A percentile compares a stretch with the other conserved stretches of the same genome.
Conservation (phyloP, 2,329 filamentous ascomycete species). For the Fusarium sp. region DNA sequence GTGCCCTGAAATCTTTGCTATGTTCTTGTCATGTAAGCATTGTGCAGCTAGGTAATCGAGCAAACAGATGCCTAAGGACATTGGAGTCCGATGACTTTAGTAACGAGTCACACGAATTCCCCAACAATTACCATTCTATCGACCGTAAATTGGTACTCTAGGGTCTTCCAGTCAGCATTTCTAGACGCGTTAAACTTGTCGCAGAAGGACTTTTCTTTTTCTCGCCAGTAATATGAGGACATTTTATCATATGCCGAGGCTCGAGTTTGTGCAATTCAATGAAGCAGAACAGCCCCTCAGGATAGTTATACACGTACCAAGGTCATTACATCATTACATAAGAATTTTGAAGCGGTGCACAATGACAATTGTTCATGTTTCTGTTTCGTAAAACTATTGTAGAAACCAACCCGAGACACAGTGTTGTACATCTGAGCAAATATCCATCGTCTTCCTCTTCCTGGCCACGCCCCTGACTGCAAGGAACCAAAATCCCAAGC, state of each 20-base stretch:
- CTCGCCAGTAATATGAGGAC: too few species aligned
- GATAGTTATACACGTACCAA: background rate
- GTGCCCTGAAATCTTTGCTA: too few species aligned
- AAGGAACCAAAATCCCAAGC: constrained; percentile 21
- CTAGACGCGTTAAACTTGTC: too few species aligned
- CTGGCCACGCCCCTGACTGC: constrained; percentile 16
- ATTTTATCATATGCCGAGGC: background rate
- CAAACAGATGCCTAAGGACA: too few species aligned
- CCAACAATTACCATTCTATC: too few species aligned
- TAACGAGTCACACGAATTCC: too few species aligned
- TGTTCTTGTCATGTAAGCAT: too few species aligned
- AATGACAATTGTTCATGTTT: constrained; percentile 2
- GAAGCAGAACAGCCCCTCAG: background rate
- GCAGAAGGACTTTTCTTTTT: too few species aligned
- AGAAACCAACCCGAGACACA: constrained; percentile 17
- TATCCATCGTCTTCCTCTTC: constrained; percentile 19
- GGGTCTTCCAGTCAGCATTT: too few species aligned
- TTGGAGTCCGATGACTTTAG: too few species aligned
- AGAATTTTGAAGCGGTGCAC: background rate
- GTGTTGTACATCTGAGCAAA: constrained; percentile 19
- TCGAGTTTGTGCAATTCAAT: background rate
- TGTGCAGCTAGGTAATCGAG: too few species aligned
- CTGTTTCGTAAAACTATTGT: constrained; percentile 19
- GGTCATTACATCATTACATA: background rate
- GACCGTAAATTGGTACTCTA: too few species aligned